Evolutionary conservation across 2,329 filamentous ascomycete genomes (phyloP), one percentile per base, ranked within the genome.

Genomic region (Clarireedia sp.): DNA sequence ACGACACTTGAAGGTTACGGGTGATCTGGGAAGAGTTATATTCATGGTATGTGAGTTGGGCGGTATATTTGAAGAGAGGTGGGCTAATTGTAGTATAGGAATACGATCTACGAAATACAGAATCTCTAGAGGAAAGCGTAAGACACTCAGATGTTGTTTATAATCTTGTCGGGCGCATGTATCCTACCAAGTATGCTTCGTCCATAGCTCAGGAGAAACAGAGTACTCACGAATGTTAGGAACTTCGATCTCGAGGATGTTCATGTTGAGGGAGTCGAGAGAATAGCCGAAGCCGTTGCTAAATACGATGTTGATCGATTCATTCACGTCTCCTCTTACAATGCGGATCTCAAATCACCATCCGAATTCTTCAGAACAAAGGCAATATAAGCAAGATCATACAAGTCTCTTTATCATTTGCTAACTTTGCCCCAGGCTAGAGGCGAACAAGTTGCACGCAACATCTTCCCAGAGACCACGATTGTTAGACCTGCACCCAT

Each of bases 221-320:
- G 40, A 40, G 48, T 52, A 63, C 68, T 76, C 63, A 76, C 62
- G 47, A 9, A n/a, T 47, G 23, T 8, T 59, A 91, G 87, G 79
- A 99, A 99, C 79, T 99, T 96, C 73, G 83, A 86, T 55, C 79
- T 96, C 59, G 86, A 89, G 66, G 92, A 97, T 70, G 90, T 97
- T 43, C 90, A 99, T 67, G 83, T 97, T 40, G 90, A 96, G 71
- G 90, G 92, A 60, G 86, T 88, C 17, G 87, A 95, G 75, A 86
- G 94, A 64, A 99, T 99, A 66, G 89, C 83, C 50, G 90, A 96
- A 70, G 90, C 94, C 52, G 90, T 90, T 52, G 94, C 92, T 67
- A 99, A 99, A 75, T 99, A 99, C 74, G 92, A 99, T 67, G 84
- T 96, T 63, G 94, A 99, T 74, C 86, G 94, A 62, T 99, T 89